These are phyloP conservation scores for Leccinum barrowsii DNA, from an alignment of 768 basidiomycete genomes.

Conservation along the genomic window DNA sequence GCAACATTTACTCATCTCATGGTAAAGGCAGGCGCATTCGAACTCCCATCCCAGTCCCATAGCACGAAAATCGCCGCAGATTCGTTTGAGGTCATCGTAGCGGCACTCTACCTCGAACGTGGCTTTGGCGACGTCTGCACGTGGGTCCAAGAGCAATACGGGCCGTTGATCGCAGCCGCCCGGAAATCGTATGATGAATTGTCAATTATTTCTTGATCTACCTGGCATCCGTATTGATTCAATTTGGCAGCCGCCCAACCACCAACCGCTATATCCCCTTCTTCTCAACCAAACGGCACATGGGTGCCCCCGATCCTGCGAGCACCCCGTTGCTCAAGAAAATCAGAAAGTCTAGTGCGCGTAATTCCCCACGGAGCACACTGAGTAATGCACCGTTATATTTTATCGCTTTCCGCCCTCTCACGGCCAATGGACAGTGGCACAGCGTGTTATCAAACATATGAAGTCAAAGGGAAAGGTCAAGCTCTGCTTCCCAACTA, in stretches of 20 bases:
- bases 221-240: conserved; percentile 3
- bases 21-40: conserved; percentile 31
- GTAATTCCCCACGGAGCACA: conserved; percentile 13
- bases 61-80: conserved; percentile 41
- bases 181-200: conserved; percentile 26
- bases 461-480: conserved; percentile 30
- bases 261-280: background rate
- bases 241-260: conserved; percentile 9
- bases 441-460: conserved; percentile 21
- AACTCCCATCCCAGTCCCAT: conserved; percentile 19
- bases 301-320: conserved; percentile 1
- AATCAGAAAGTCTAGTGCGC: conserved; percentile 13
- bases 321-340: conserved; percentile 19
- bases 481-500: conserved; percentile 15
- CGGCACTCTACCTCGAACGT: conserved; percentile 39
- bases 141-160: conserved; percentile 39
- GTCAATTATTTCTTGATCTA: conserved; percentile 12
- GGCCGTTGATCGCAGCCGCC: conserved; percentile 35
- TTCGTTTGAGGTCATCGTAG: conserved; percentile 45
- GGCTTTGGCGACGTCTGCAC: conserved; percentile 36
- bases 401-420: background rate
- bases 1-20: conserved; percentile 38
- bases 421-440: conserved; percentile 19
- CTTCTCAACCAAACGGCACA: conserved; percentile 16
- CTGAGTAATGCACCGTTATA: conserved; percentile 16